A percentile compares a stretch with the other conserved stretches of the same genome.
Conservation (phyloP, 2,329 filamentous ascomycete species). For the Pestalotiopsis sp. region DNA sequence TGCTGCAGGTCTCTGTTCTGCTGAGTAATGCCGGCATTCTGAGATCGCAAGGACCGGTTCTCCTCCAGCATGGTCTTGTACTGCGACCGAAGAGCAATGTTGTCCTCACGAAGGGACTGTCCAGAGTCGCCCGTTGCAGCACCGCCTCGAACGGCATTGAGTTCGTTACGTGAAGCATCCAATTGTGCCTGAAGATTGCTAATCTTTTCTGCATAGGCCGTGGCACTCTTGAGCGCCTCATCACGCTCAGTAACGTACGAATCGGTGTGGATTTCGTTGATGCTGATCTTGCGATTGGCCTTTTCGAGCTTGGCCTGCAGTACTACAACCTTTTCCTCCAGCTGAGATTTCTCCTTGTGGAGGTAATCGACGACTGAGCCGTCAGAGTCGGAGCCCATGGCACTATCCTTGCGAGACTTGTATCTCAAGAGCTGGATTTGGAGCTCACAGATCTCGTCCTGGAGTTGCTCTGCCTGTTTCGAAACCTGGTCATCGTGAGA, state of each 20-base stretch:
- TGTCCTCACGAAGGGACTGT: constrained; percentile 44
- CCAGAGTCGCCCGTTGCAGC: constrained; percentile 33
- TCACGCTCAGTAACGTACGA: constrained; percentile 67
- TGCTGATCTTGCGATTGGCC: constrained; percentile 62
- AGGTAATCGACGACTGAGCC: constrained; percentile 45
- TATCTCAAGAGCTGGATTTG: constrained; percentile 50
- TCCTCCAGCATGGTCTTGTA: constrained; percentile 46
- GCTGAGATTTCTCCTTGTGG: constrained; percentile 58
- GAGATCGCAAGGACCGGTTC: constrained; percentile 46
- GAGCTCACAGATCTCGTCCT: constrained; percentile 53
- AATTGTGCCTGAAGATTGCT: constrained; percentile 46
- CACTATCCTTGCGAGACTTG: constrained; percentile 45
- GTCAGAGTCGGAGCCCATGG: constrained; percentile 46
- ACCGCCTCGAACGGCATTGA: constrained; percentile 34
- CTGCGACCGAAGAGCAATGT: constrained; percentile 42
- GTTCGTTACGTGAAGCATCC: constrained; percentile 41
- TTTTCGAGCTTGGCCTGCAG: constrained; percentile 65
- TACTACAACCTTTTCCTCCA: constrained; percentile 62
- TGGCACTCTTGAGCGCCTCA: constrained; percentile 63
- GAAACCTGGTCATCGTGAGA: constrained; percentile 60
- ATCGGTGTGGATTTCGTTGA: constrained; percentile 66
- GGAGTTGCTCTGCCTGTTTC: constrained; percentile 55
- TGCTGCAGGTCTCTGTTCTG: constrained; percentile 48
- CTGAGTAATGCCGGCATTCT: constrained; percentile 41
- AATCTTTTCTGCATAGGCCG: constrained; percentile 53